Conservation (phyloP, 257 asterid genomes). For the Solanum rostratum region DNA sequence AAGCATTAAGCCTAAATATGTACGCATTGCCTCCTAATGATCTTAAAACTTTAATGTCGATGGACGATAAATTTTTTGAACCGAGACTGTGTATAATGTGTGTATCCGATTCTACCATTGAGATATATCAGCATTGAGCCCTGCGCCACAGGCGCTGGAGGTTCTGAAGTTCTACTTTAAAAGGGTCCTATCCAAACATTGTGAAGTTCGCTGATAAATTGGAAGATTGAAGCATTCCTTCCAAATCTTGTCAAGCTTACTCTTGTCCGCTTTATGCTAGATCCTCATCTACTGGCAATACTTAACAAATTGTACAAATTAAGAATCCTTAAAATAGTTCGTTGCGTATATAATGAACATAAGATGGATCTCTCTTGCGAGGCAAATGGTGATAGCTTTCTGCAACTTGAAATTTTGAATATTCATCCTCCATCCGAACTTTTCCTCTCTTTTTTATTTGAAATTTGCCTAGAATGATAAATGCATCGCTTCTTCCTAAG, state of each 20-base stretch:
- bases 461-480: too few species aligned
- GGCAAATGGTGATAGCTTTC: neutral
- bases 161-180: neutral
- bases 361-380: neutral
- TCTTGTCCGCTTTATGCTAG: neutral
- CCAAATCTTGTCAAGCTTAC: neutral
- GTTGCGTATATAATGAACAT: neutral
- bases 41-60: too few species aligned
- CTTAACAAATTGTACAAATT: neutral
- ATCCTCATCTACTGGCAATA: neutral
- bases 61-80: too few species aligned
- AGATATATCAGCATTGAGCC: neutral
- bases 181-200: neutral
- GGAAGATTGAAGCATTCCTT: neutral
- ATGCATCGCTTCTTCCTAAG: too few species aligned
- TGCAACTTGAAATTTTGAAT: constrained; percentile 1
- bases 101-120: neutral
- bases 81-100: neutral
- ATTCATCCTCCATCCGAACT: neutral
- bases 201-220: neutral
- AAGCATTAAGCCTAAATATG: neutral
- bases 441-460: too few species aligned
- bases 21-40: neutral
- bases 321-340: neutral
- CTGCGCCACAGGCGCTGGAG: neutral